Evolutionary conservation across 352 stramenopile genomes (phyloP), one percentile per base, ranked within the genome.

Genomic region (Globisporangium uncinulatum): DNA sequence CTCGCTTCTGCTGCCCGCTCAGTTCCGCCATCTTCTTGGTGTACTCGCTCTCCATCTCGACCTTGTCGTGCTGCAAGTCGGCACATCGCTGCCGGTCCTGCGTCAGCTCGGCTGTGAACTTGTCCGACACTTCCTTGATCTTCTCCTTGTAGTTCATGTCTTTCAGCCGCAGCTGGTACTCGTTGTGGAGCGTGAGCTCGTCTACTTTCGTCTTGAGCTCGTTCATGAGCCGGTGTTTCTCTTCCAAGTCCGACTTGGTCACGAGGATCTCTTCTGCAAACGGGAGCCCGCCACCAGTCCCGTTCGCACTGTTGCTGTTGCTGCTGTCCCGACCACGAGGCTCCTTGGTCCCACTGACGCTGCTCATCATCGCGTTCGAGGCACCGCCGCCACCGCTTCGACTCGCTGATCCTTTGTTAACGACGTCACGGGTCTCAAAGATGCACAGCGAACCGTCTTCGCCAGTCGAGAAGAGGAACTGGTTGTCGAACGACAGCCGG

Each of bases 101-200:
- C n/a, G 95, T 94, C 31, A 98, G 67, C 56, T 98, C 93, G 19
- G 94, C 82, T 1, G 80, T 93, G 61, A 96, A 98, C 63, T 97
- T 97, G 63, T 98, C 87, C 1, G 86, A 96, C 3, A 96, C 78
- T 59, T 98, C 94, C 65, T 98, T 98, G 50, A 98, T 96, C 57
- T 98, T 97, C 61, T 98, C 94, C 51, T 87, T 90, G 72, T 97
- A 97, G 66, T 97, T 97, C 74, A 98, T 97, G 61, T 98, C 92
- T 55, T 98, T 97, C 32, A 98, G 66, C 3, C 94, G 80, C 36
- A 98, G 67, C 51, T 98, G 90, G 57, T 98, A 98, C 48, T 98
- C 94, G 61, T 98, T 98, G 60, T 98, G 89, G 9, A 97, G 70
- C 14, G 80, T 94, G 20, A 98, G 71, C 49, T 98, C 93, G 20